Base-by-base conservation (phyloP, 139 green algal species). In the Picochlorum sp. region DNA sequence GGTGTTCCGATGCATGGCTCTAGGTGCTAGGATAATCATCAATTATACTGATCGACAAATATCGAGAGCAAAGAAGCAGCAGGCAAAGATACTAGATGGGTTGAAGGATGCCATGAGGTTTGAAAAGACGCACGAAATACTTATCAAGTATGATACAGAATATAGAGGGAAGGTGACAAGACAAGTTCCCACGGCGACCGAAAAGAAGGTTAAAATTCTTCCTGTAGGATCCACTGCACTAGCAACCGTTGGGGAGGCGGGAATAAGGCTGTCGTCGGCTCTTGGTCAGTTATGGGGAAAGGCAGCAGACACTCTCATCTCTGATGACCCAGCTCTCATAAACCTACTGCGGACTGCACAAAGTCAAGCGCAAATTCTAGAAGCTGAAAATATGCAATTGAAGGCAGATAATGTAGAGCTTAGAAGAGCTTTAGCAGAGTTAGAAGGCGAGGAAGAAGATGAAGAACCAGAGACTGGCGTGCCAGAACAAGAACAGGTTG, bases 101-200 rank as follows among this genome's bases (percentile, higher is more conserved):
- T 64, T 87, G 7, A 87, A 87, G 70, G 55, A 87, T 55, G 78
- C 77, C 4, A 81, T 72, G 7, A 54, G 59, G 14, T 87, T 76
- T 59, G 67, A 87, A 1, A 68, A 59, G 26, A 84, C 75, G 7
- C 70, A 69, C 33, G 53, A 69, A n/a, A 72, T 87, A 13, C 70
- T 87, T 2, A 65, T 74, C n/a, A 82, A 80, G 59, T 87, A 77
- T 53, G 78, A 85, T 55, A 78, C 80, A 7, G 80, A 87, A 14
- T 63, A 54, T 50, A 43, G 44, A 20, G 10, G 50, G n/a, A n/a
- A n/a, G n/a, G n/a, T n/a, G n/a, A n/a, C n/a, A n/a, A n/a, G 26
- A 24, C 47, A 12, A 24, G 47, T 33, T 9, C 12, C 12, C 9
- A 12, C 9, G 9, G 9, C 47, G 12, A 33, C 10, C 12, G 12